A percentile compares a stretch with the other conserved stretches of the same genome.
Conservation (phyloP, 495 filamentous ascomycete species). For the Massariosphaeria phaeospora region DNA sequence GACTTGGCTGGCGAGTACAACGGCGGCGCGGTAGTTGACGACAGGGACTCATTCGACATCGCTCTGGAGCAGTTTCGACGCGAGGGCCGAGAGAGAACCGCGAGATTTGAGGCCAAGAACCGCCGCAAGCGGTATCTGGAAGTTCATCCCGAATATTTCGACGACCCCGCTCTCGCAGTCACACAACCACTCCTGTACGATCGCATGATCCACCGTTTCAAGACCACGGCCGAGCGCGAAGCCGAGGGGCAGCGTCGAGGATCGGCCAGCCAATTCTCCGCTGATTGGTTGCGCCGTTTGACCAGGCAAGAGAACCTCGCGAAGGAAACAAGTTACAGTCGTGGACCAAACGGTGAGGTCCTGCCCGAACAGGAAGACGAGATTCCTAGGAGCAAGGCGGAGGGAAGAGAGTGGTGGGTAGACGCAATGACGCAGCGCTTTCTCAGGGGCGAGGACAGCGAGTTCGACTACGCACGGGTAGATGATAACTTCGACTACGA, state of each 20-base stretch:
- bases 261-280: constrained; percentile 66
- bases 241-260: constrained; percentile 65
- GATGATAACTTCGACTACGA: constrained; percentile 69
- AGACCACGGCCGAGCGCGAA: constrained; percentile 66
- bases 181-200: constrained; percentile 78
- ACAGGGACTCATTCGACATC: too few relatives aligned
- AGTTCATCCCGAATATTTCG: constrained; percentile 59
- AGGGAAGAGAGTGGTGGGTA: constrained; percentile 61
- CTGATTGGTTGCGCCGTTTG: constrained; percentile 66
- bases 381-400: constrained; percentile 55
- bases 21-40: too few relatives aligned
- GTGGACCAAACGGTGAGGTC: constrained; percentile 51
- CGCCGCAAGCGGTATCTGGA: constrained; percentile 62
- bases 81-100: too few relatives aligned
- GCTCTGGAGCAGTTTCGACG: too few relatives aligned
- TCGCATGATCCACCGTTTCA: constrained; percentile 71
- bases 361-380: constrained; percentile 54
- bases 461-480: constrained; percentile 68
- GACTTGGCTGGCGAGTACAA: too few relatives aligned
- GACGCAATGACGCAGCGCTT: constrained; percentile 67
- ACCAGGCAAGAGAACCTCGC: constrained; percentile 61
- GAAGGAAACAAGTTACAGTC: constrained; percentile 46
- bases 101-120: constrained; percentile 53
- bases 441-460: constrained; percentile 62
- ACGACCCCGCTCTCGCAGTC: constrained; percentile 36